Percentiles rank a stretch among this genome's conserved stretches.
These are phyloP conservation scores for Lippia alba DNA, from an alignment of 305 asterid species.

Conservation along the genomic window DNA sequence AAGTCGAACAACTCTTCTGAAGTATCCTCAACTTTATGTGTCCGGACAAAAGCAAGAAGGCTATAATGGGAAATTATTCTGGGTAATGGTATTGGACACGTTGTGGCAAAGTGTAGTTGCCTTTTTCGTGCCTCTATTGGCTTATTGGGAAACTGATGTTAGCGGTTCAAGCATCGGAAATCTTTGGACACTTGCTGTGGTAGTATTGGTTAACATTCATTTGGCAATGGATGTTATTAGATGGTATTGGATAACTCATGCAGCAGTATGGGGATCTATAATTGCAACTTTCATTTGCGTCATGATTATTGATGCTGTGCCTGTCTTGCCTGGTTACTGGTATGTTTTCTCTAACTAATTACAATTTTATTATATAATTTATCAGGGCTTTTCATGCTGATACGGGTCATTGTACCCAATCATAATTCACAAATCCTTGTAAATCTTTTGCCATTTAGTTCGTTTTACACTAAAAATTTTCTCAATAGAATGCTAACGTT, in stretches of 20 bases:
- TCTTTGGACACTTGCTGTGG: conserved; percentile 89
- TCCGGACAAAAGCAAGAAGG: conserved; percentile 89
- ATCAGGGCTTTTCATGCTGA: not conserved
- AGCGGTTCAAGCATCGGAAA: conserved; percentile 88
- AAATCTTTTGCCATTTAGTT: too few relatives aligned
- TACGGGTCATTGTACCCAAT: too few relatives aligned
- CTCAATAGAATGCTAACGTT: not conserved
- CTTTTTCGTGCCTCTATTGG: conserved; percentile 73
- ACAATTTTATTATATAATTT: not conserved
- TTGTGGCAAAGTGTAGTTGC: conserved; percentile 89
- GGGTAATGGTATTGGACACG: conserved; percentile 82
- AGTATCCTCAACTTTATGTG: conserved; percentile 86
- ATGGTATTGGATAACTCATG: conserved; percentile 92
- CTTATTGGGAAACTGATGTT: conserved; percentile 71
- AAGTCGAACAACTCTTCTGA: conserved; percentile 71
- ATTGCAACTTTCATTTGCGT: conserved; percentile 82
- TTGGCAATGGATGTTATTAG: conserved; percentile 87
- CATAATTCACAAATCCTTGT: too few relatives aligned
- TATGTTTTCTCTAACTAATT: conserved; percentile 41
- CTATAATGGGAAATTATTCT: conserved; percentile 74
- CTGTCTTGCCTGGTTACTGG: conserved; percentile 89
- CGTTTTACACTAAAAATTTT: too few relatives aligned
- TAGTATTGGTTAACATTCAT: conserved; percentile 80
- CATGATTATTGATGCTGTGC: conserved; percentile 69
- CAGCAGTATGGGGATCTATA: conserved; percentile 88